A percentile compares a stretch with the other conserved stretches of the same genome.
phyloP scores from a whole-genome alignment of 768 basidiomycete species.

The Boletus reticulatus region DNA sequence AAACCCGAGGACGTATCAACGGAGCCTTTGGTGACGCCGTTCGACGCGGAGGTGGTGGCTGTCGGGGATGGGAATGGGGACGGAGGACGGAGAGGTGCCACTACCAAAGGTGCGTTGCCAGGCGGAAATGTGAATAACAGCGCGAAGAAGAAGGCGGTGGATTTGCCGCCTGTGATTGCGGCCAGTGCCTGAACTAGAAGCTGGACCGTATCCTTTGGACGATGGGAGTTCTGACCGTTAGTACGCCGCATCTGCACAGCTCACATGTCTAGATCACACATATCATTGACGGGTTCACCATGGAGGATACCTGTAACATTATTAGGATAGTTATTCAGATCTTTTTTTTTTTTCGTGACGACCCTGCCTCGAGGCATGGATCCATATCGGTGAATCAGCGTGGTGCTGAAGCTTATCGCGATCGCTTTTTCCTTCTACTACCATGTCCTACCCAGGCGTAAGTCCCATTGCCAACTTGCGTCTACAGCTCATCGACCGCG shows the following conservation, averaged over 20 bases:
- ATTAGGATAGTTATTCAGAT: slow-evolving; percentile 27
- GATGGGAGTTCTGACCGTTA: no score
- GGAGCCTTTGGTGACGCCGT: slow-evolving; percentile 13
- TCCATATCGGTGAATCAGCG: background rate
- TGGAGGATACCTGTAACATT: slow-evolving; percentile 37
- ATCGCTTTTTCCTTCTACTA: background rate
- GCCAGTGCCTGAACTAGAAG: slow-evolving; percentile 29
- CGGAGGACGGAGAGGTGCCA: slow-evolving; percentile 1
- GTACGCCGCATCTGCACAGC: background rate
- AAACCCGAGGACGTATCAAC: slow-evolving; percentile 21
- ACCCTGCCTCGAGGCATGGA: background rate
- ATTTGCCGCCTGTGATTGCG: slow-evolving; percentile 35
- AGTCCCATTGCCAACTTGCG: background rate
- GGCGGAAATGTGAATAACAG: slow-evolving; percentile 12
- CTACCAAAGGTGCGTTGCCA: slow-evolving; percentile 5
- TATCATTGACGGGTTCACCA: background rate
- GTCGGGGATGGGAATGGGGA: slow-evolving; percentile 7
- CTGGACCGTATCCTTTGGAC: background rate
- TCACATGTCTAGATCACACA: slow-evolving; percentile 17
- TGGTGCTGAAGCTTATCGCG: slow-evolving; percentile 6
- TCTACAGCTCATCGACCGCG: background rate
- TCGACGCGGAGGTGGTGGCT: slow-evolving; percentile 8
- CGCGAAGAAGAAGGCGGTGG: slow-evolving; percentile 26
- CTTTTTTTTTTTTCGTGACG: background rate
- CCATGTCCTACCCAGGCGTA: slow-evolving; percentile 23